Evolutionary conservation across 345 rosid genomes (phyloP).

Genomic region (Chamaenerion angustifolium): DNA sequence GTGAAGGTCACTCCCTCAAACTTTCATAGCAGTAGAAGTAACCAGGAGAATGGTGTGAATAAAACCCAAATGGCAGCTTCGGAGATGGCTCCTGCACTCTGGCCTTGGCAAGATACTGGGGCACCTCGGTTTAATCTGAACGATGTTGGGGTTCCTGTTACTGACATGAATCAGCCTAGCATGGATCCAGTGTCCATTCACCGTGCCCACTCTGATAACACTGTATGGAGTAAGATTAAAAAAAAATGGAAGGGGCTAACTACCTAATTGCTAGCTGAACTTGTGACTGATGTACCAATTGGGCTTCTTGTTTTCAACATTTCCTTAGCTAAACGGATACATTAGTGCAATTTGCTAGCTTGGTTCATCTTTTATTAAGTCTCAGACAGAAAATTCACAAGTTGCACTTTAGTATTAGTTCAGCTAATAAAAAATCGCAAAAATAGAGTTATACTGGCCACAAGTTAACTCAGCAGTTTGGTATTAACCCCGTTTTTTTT

Average conservation of each 20-base stretch:
- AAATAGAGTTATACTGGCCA: background rate
- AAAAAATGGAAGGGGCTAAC: too few species aligned
- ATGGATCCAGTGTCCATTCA: slow-evolving; percentile 35
- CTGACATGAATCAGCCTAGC: slow-evolving; percentile 49
- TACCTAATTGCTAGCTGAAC: too few species aligned
- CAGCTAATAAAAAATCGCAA: background rate
- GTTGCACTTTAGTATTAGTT: background rate
- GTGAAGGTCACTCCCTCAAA: slow-evolving; percentile 22
- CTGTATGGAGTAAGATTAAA: slow-evolving; percentile 16
- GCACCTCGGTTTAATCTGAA: slow-evolving; percentile 35
- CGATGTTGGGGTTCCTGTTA: slow-evolving; percentile 28
- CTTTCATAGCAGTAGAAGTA: slow-evolving; percentile 26
- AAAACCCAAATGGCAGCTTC: slow-evolving; percentile 20
- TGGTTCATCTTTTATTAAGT: background rate
- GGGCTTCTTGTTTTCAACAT: background rate
- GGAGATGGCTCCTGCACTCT: slow-evolving; percentile 29
- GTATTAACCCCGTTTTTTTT: background rate
- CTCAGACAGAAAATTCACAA: background rate
- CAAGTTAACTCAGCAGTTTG: background rate
- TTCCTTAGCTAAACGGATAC: background rate
- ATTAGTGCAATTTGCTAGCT: too few species aligned
- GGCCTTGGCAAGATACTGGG: slow-evolving; percentile 48
- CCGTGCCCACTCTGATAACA: slow-evolving; percentile 23
- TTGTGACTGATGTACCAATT: too few species aligned
- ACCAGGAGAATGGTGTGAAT: slow-evolving; percentile 25